These are phyloP conservation scores for Thalassiosira livingstoniorum DNA, from an alignment of 352 stramenopile genomes.

Conservation along the genomic window DNA sequence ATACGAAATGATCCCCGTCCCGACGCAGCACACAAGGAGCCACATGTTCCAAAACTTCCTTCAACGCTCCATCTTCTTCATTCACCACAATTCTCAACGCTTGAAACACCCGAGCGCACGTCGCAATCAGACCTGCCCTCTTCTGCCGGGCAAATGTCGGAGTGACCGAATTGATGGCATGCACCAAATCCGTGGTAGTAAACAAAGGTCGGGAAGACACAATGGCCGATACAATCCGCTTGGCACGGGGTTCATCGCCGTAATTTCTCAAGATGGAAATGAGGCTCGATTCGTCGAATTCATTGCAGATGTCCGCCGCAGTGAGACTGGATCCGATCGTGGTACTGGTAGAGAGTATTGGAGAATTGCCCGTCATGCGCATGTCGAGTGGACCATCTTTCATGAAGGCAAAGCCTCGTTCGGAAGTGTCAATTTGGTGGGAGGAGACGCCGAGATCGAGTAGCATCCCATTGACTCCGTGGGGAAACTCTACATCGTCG, in stretches of 20 bases:
- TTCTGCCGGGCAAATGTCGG: conserved; percentile 76
- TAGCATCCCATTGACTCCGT: conserved; percentile 85
- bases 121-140: conserved; percentile 74
- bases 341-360: conserved; percentile 52
- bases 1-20: conserved; percentile 59
- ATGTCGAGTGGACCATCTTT: conserved; percentile 88
- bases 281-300: conserved; percentile 79
- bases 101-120: conserved; percentile 87
- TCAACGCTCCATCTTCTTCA: conserved; percentile 85
- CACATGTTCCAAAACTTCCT: conserved; percentile 78
- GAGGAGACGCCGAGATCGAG: conserved; percentile 89
- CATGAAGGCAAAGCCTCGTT: conserved; percentile 87
- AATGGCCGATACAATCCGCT: conserved; percentile 78
- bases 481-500: conserved; percentile 50
- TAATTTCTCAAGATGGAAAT: conserved; percentile 81
- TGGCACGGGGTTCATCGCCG: conserved; percentile 80
- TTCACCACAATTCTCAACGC: conserved; percentile 87
- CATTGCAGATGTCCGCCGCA: conserved; percentile 86
- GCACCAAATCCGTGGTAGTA: conserved; percentile 77
- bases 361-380: conserved; percentile 81
- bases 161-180: conserved; percentile 78
- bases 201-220: conserved; percentile 71
- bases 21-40: conserved; percentile 72
- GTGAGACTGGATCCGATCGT: conserved; percentile 62
- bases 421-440: conserved; percentile 87